A percentile compares a stretch with the other conserved stretches of the same genome.
Evolutionary conservation across 257 asterid species (phyloP).

Genomic region (Lantana camara): DNA sequence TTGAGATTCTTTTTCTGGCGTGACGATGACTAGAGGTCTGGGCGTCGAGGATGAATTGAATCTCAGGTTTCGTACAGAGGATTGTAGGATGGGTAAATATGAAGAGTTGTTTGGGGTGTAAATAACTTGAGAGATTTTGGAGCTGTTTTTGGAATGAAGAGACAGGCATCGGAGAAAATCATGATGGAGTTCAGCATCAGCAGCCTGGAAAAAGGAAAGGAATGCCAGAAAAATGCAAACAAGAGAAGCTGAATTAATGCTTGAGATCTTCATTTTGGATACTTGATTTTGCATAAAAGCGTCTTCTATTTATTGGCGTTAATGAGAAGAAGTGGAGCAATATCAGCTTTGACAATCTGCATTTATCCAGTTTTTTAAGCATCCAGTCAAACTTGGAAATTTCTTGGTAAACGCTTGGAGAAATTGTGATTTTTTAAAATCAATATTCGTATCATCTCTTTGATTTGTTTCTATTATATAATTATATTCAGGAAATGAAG

Average conservation of each 20-base stretch:
- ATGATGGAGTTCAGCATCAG: background rate
- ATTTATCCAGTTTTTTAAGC: background rate
- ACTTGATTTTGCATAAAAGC: background rate
- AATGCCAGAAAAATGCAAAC: background rate
- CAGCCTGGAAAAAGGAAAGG: background rate
- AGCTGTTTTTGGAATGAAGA: no score
- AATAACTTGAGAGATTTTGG: background rate
- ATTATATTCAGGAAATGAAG: no score
- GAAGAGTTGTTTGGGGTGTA: slow-evolving; percentile 21
- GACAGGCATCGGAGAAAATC: slow-evolving; percentile 15
- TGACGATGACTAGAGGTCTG: slow-evolving; percentile 12
- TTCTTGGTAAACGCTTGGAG: no score
- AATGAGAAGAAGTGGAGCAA: background rate
- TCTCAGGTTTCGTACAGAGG: slow-evolving; percentile 21
- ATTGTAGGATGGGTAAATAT: slow-evolving; percentile 10
- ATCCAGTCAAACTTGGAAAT: no score
- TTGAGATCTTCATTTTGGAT: slow-evolving; percentile 3
- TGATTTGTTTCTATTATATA: no score
- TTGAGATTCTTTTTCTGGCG: slow-evolving; percentile 11
- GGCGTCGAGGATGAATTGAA: slow-evolving; percentile 8
- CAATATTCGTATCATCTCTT: no score
- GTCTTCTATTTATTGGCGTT: background rate
- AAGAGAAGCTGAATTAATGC: background rate
- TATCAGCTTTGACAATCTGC: background rate
- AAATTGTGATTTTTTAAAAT: no score